Percentiles rank a stretch among this genome's conserved stretches.
These are phyloP conservation scores for Neurospora sp. DNA, from an alignment of 495 filamentous ascomycete species.

Conservation along the genomic window DNA sequence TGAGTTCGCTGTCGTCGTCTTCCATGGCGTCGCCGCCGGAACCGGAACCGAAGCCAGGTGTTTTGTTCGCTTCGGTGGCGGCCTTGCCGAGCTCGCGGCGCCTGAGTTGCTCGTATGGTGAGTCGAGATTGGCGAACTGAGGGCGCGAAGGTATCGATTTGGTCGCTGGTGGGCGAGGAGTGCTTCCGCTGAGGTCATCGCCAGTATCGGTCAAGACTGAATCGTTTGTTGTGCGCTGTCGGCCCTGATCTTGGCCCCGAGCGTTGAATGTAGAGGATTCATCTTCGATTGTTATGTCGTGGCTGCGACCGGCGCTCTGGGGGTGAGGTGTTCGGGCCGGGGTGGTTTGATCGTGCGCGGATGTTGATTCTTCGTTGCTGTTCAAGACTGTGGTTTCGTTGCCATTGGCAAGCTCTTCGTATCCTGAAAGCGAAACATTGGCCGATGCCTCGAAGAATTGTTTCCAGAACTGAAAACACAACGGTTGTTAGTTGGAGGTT, in stretches of 20 bases:
- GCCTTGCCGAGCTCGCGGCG: conserved; percentile 38
- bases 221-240: conserved; percentile 36
- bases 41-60: neutral
- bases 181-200: conserved; percentile 42
- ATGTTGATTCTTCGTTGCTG: conserved; percentile 20
- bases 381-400: conserved; percentile 38
- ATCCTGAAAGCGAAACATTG: conserved; percentile 93
- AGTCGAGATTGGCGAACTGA: conserved; percentile 51
- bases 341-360: conserved; percentile 28
- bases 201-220: conserved; percentile 42
- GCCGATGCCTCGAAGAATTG: conserved; percentile 98
- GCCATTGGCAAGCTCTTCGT: conserved; percentile 65
- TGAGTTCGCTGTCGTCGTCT: conserved; percentile 32
- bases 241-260: conserved; percentile 13
- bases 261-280: conserved; percentile 25
- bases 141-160: conserved; percentile 28
- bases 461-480: conserved; percentile 78
- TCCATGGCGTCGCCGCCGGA: conserved; percentile 5
- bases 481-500: conserved; percentile 7
- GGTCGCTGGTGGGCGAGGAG: conserved; percentile 38
- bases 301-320: conserved; percentile 22
- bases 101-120: conserved; percentile 56
- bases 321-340: conserved; percentile 33
- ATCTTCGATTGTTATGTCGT: conserved; percentile 27
- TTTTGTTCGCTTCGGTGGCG: neutral